phyloP scores from a whole-genome alignment of 805 yeast species.

The Wickerhamomyces queroliae region DNA sequence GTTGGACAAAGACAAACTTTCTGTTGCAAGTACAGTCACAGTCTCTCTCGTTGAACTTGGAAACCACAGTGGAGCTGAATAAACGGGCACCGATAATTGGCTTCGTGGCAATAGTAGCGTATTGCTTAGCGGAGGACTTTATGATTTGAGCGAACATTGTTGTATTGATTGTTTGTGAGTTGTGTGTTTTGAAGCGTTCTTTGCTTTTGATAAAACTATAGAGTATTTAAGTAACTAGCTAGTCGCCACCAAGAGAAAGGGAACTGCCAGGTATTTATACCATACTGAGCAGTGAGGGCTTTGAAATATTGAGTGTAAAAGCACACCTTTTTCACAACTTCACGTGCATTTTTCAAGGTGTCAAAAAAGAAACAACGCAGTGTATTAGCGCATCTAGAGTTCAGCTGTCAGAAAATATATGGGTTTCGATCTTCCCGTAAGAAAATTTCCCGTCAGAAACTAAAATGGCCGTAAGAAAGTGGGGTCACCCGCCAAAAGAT shows the following conservation, averaged over 20 bases:
- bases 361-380: too few species aligned
- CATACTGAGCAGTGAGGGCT: too few species aligned
- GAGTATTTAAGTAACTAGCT: background rate
- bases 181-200: background rate
- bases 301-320: too few species aligned
- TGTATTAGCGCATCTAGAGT: too few species aligned
- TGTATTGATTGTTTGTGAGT: background rate
- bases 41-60: slow-evolving; percentile 16
- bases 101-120: slow-evolving; percentile 4
- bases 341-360: too few species aligned
- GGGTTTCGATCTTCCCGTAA: too few species aligned
- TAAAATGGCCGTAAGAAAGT: too few species aligned
- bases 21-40: slow-evolving; percentile 23
- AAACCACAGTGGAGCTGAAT: slow-evolving; percentile 2
- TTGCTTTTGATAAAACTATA: background rate
- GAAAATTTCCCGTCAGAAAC: too few species aligned
- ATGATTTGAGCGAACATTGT: slow-evolving; percentile 13
- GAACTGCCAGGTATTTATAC: background rate
- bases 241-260: too few species aligned
- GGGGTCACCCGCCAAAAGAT: too few species aligned
- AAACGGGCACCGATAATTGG: slow-evolving; percentile 2
- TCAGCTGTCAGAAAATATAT: too few species aligned
- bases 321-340: too few species aligned
- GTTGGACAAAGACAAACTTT: slow-evolving; percentile 7
- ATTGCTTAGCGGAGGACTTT: slow-evolving; percentile 7